These are phyloP conservation scores for Magnaporthiopsis poae DNA, from an alignment of 2,329 filamentous ascomycete species.

Conservation along the genomic window DNA sequence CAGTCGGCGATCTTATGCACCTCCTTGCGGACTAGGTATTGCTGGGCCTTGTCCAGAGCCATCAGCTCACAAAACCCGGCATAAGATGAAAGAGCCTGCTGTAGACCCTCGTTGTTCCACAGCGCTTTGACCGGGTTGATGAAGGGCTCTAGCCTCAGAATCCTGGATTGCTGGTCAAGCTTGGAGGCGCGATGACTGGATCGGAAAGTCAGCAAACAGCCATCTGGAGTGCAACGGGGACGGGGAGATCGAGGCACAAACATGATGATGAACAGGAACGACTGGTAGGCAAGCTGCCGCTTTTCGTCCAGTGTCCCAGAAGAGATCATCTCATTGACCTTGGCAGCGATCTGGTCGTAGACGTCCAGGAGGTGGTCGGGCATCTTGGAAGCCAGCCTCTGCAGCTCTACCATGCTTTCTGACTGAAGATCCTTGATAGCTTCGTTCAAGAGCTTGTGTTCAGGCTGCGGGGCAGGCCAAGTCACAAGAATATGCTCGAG, in stretches of 20 bases:
- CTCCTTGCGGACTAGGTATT: conserved; percentile 59
- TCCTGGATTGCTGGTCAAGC: conserved; percentile 60
- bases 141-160: conserved; percentile 65
- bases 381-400: conserved; percentile 80
- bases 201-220: conserved; percentile 10
- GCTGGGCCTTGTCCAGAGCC: conserved; percentile 68
- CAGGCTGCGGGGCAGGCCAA: conserved; percentile 61
- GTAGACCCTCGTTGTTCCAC: conserved; percentile 66
- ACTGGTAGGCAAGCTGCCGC: conserved; percentile 73
- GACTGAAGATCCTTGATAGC: conserved; percentile 81
- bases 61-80: conserved; percentile 69
- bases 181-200: conserved; percentile 67
- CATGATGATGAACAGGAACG: conserved; percentile 89
- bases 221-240: neutral
- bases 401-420: conserved; percentile 76
- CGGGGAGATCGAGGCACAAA: conserved; percentile 25
- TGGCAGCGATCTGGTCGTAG: conserved; percentile 75
- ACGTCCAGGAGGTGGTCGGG: conserved; percentile 80
- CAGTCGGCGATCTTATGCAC: conserved; percentile 75
- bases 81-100: conserved; percentile 62
- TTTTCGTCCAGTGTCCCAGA: conserved; percentile 69
- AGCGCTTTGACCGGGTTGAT: conserved; percentile 70
- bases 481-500: conserved; percentile 85
- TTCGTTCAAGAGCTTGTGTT: conserved; percentile 68
- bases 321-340: conserved; percentile 69